Conservation (phyloP, 352 stramenopile species). For the Pythium chondricola region DNA sequence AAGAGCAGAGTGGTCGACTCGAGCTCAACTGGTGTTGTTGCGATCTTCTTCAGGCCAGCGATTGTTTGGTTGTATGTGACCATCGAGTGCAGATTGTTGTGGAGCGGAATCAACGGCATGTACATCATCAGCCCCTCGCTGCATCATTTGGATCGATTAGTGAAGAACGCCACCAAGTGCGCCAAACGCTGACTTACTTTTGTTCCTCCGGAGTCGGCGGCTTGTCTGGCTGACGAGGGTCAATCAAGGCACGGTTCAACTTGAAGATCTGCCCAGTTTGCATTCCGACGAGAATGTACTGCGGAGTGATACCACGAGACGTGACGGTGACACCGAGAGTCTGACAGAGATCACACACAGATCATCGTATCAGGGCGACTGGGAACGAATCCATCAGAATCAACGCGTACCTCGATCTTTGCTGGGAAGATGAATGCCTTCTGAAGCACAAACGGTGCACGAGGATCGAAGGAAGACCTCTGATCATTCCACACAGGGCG, state of each 20-base stretch:
- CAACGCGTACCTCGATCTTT: conserved; percentile 57
- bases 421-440: conserved; percentile 93
- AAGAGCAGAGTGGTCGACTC: conserved; percentile 95
- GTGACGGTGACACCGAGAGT: conserved; percentile 92
- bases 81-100: conserved; percentile 78
- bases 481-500: conserved; percentile 81
- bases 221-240: conserved; percentile 92
- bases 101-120: conserved; percentile 85
- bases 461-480: conserved; percentile 91
- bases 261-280: conserved; percentile 91
- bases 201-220: conserved; percentile 82
- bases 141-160: not conserved
- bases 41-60: conserved; percentile 62
- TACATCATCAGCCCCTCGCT: conserved; percentile 86
- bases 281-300: conserved; percentile 91
- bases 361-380: not conserved
- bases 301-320: conserved; percentile 91
- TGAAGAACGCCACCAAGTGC: not conserved
- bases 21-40: conserved; percentile 77
- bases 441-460: conserved; percentile 89
- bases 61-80: conserved; percentile 91
- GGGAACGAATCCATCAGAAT: not conserved
- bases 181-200: conserved; percentile 20
- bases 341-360: conserved; percentile 8
- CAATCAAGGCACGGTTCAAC: conserved; percentile 89